phyloP scores from a whole-genome alignment of 306 rosid genomes.

The Vachellia pachyceras region DNA sequence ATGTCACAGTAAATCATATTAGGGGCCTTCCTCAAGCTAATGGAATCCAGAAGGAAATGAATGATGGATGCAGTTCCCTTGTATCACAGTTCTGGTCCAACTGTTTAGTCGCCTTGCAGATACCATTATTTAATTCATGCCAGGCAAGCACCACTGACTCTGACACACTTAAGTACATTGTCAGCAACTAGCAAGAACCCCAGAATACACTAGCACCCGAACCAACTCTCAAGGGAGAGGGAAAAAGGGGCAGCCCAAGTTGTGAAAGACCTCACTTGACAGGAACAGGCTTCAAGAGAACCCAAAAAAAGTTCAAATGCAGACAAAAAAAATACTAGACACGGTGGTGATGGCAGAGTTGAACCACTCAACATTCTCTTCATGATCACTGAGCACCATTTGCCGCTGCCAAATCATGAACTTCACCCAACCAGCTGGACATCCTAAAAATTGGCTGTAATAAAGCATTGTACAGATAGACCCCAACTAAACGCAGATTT shows the following conservation, averaged over 20 bases:
- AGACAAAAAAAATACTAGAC: conserved; percentile 30
- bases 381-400: conserved; percentile 21
- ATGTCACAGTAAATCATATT: conserved; percentile 87
- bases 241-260: conserved; percentile 17
- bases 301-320: conserved; percentile 7
- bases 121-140: conserved; percentile 50
- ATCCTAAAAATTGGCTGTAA: conserved; percentile 35
- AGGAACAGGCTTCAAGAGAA: conserved; percentile 30
- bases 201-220: conserved; percentile 20
- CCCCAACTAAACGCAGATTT: conserved; percentile 41
- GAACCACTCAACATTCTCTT: conserved; percentile 3
- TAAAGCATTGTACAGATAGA: conserved; percentile 27
- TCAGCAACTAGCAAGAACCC: conserved; percentile 48
- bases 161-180: conserved; percentile 48
- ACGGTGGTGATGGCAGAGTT: conserved; percentile 18
- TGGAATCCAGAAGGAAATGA: conserved; percentile 90
- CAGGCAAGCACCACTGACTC: conserved; percentile 59
- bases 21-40: conserved; percentile 89
- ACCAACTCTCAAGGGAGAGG: conserved; percentile 28
- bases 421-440: conserved; percentile 35
- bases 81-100: conserved; percentile 73
- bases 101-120: conserved; percentile 71
- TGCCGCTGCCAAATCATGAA: conserved; percentile 29
- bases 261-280: conserved; percentile 30
- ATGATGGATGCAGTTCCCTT: conserved; percentile 79